Evolutionary conservation across 495 filamentous ascomycete species (phyloP).

Genomic region (Oidiodendron maius): DNA sequence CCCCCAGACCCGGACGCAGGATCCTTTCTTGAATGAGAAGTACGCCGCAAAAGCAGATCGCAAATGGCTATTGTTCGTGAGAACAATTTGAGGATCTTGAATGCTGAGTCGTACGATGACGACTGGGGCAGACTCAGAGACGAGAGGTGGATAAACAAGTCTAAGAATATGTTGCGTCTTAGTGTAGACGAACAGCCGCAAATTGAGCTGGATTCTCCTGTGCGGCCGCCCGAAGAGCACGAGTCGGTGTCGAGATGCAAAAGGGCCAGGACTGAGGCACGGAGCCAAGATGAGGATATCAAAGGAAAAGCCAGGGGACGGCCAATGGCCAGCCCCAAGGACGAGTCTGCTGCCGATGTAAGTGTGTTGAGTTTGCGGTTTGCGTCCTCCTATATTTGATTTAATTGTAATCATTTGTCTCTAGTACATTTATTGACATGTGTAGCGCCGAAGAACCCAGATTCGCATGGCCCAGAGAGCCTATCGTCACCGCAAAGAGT

Average conservation of each 20-base stretch:
- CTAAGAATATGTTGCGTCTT: constrained; percentile 7
- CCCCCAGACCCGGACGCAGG: not conserved
- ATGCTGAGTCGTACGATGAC: constrained; percentile 41
- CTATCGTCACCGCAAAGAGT: constrained; percentile 80
- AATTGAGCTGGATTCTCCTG: not conserved
- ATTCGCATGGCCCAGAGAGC: constrained; percentile 81
- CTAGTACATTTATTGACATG: constrained; percentile 15
- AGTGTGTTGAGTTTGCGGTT: constrained; percentile 16
- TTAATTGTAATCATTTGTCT: not conserved
- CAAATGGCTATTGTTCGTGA: constrained; percentile 13
- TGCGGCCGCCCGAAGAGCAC: constrained; percentile 19
- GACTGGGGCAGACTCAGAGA: constrained; percentile 9
- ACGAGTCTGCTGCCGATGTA: constrained; percentile 54
- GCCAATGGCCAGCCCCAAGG: constrained; percentile 62
- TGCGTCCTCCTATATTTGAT: not conserved
- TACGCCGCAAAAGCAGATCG: constrained; percentile 9
- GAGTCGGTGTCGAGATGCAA: constrained; percentile 8
- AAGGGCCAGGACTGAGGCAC: constrained; percentile 13
- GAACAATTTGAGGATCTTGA: constrained; percentile 38
- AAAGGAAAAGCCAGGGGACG: constrained; percentile 54
- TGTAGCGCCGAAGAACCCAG: constrained; percentile 74
- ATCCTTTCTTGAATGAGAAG: constrained; percentile 6
- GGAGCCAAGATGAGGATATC: constrained; percentile 29
- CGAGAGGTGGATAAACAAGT: not conserved
- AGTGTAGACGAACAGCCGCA: constrained; percentile 6